Conservation (phyloP, 2,329 filamentous ascomycete species). For the Phoma sp. region DNA sequence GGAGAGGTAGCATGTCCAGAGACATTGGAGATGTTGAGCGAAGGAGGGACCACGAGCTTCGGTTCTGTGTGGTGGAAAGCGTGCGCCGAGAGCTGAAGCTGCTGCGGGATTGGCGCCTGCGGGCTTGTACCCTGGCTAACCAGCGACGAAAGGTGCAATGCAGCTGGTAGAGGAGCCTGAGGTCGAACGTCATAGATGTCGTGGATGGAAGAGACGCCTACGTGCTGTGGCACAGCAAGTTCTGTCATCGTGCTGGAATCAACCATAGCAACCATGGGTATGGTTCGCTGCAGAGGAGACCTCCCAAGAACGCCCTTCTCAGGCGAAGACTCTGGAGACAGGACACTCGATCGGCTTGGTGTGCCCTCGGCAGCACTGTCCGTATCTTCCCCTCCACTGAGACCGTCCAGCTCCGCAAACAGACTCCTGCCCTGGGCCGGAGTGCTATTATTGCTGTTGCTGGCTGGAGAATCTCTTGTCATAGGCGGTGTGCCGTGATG, state of each 20-base stretch:
- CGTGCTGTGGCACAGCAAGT: slow-evolving; percentile 55
- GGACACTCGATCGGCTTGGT: slow-evolving; percentile 41
- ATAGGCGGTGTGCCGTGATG: slow-evolving; percentile 67
- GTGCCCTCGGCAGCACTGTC: slow-evolving; percentile 45
- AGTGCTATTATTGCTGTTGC: slow-evolving; percentile 53
- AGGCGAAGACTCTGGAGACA: slow-evolving; percentile 43
- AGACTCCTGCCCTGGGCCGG: slow-evolving; percentile 74
- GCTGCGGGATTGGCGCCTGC: slow-evolving; percentile 20
- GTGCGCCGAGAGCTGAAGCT: slow-evolving; percentile 32
- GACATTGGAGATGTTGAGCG: slow-evolving; percentile 35
- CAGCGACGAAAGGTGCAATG: slow-evolving; percentile 35
- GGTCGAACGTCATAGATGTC: slow-evolving; percentile 35
- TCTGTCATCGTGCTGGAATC: slow-evolving; percentile 70
- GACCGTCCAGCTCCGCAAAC: slow-evolving; percentile 86
- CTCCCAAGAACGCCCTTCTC: slow-evolving; percentile 34
- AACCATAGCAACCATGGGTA: slow-evolving; percentile 56
- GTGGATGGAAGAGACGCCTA: slow-evolving; percentile 36
- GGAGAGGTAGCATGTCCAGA: slow-evolving; percentile 37
- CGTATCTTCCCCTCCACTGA: slow-evolving; percentile 73
- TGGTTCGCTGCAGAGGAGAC: slow-evolving; percentile 31
- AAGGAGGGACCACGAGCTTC: slow-evolving; percentile 19
- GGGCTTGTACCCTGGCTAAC: slow-evolving; percentile 37
- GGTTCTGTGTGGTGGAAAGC: slow-evolving; percentile 32
- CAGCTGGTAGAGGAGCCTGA: slow-evolving; percentile 24
- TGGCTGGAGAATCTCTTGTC: slow-evolving; percentile 58